Evolutionary conservation across 331 rosid genomes (phyloP), one percentile per base, ranked within the genome.

Genomic region (Saraca asoca): DNA sequence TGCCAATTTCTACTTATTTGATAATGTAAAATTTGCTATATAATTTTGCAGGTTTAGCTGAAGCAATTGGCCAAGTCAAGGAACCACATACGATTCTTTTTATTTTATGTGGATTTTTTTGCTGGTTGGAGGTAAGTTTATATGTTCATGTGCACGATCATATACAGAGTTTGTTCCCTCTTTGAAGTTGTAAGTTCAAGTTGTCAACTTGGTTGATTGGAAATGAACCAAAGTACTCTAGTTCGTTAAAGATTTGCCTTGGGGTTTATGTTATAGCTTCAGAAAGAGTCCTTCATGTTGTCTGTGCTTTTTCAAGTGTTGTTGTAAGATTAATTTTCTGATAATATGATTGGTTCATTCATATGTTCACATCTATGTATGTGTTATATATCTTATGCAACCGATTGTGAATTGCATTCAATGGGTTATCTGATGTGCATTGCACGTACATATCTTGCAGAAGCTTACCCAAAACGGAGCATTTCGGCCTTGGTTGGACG

Each of bases 71-170:
- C 37, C 54, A 49, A 66, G 79, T 72, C 66, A 33, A 49, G 33
- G 75, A 84, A 74, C 70, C 52, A 16, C 67, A 11, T 45, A 86
- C 15, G 73, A 68, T 63, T 69, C 54, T 88, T 78, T 79, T 78
- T 79, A 83, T 93, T 50, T 66, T 88, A 37, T 97, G 96, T 34
- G 98, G 91, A 56, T 90, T 87, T 65, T 52, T 81, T 65, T 87
- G 77, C 80, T 93, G 91, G 91, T 62, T 90, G 83, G 12, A 75
- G 83, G 97, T 93, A 63, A 78, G 83, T 75, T 46, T 39, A 9
- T 34, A 41, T 33, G 46, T 69, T 49, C 71, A 69, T 29, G 31
- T 64, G 64, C 50, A 65, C 64, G 7, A 12, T 72, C 7, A 7
- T 57, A 12, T 41, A 37, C 20, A 57, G 19, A 41, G 18, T 31